These are phyloP conservation scores for Diaporthe sp. DNA, from an alignment of 2,329 filamentous ascomycete species.

Conservation along the genomic window DNA sequence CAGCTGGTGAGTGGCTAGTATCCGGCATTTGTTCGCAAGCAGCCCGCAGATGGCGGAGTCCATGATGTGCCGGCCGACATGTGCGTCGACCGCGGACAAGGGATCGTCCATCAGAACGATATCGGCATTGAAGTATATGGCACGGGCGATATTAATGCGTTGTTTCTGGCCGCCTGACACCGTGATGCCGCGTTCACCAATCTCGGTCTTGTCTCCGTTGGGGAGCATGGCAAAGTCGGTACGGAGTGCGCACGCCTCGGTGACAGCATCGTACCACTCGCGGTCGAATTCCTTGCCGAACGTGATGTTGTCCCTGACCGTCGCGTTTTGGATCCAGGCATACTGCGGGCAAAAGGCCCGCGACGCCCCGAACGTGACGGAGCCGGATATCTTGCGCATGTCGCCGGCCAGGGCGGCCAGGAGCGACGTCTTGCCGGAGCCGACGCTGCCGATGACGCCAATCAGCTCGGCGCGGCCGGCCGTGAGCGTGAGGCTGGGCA, in stretches of 20 bases:
- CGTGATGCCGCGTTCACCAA: conserved; percentile 95
- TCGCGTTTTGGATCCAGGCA: conserved; percentile 96
- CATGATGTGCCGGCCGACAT: conserved; percentile 64
- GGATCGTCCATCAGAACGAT: conserved; percentile 53
- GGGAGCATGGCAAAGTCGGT: conserved; percentile 94
- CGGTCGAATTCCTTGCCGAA: conserved; percentile 86
- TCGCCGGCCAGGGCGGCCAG: conserved; percentile 92
- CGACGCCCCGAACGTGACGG: conserved; percentile 81
- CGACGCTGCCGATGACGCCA: conserved; percentile 88
- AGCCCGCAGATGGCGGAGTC: conserved; percentile 79
- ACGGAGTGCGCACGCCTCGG: conserved; percentile 86
- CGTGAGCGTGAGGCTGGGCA: conserved; percentile 76
- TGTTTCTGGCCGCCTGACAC: conserved; percentile 97
- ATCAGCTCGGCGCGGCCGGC: conserved; percentile 83
- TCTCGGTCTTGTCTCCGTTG: conserved; percentile 88
- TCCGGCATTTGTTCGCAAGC: conserved; percentile 74
- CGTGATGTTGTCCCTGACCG: conserved; percentile 88
- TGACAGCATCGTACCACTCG: conserved; percentile 86
- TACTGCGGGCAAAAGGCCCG: conserved; percentile 96
- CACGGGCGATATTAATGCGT: conserved; percentile 91
- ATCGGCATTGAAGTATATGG: conserved; percentile 54
- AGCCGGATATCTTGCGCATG: conserved; percentile 86
- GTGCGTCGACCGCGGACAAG: conserved; percentile 52
- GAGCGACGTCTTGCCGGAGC: conserved; percentile 90
- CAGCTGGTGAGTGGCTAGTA: conserved; percentile 78